Evolutionary conservation across 2,329 filamentous ascomycete species (phyloP).

Genomic region (Colletotrichum sp.): DNA sequence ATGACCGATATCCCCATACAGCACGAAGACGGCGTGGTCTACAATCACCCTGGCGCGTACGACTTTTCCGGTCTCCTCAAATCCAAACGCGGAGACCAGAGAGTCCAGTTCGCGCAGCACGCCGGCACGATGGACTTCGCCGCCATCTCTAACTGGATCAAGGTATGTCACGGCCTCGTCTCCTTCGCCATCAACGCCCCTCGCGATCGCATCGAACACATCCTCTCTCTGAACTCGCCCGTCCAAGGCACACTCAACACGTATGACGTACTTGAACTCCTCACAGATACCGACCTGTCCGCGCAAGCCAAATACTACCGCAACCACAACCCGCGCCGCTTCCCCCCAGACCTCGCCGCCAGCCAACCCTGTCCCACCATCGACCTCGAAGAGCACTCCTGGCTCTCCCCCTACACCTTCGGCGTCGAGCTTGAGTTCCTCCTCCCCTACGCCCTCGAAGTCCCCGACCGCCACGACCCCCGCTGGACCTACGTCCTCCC

Average conservation of each 20-base stretch:
- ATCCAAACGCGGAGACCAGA: not conserved
- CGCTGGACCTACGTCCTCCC: not conserved
- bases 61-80: not conserved
- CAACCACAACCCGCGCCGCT: not conserved
- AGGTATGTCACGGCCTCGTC: not conserved
- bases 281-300: not conserved
- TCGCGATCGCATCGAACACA: not conserved
- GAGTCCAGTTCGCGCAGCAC: conserved; percentile 1
- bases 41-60: not conserved
- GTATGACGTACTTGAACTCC: not conserved
- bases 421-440: conserved; percentile 16
- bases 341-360: not conserved
- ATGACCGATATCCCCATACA: not conserved
- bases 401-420: conserved; percentile 1
- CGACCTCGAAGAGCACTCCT: not conserved
- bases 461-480: not conserved
- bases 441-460: not conserved
- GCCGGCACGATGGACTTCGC: not conserved
- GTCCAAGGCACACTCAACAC: not conserved
- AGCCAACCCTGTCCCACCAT: not conserved
- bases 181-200: not conserved
- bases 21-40: not conserved
- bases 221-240: not conserved
- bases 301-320: not conserved
- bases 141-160: not conserved